Percentiles rank a stretch among this genome's conserved stretches.
phyloP scores from a whole-genome alignment of 164 flowering plant species.

The Sedum album region DNA sequence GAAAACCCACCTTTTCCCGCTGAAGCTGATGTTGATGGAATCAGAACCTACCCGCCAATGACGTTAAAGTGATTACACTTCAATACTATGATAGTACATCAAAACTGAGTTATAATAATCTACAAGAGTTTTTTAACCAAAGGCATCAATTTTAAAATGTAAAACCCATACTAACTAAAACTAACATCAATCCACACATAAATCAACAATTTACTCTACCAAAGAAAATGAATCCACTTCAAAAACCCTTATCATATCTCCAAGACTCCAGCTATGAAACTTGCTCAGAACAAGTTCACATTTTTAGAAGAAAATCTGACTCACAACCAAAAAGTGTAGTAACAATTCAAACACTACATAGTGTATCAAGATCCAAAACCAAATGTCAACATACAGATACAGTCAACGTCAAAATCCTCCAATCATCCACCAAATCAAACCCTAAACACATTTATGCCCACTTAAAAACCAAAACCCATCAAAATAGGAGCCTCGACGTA shows the following conservation, averaged over 20 bases:
- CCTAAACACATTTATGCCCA: background rate
- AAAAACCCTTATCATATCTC: background rate
- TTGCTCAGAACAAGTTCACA: background rate
- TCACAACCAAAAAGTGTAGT: background rate
- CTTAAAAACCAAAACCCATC: background rate
- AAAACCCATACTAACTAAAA: too few species aligned
- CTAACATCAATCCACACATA: background rate
- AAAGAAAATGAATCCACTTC: background rate
- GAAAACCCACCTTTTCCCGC: slow-evolving; percentile 24
- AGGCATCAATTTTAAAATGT: background rate
- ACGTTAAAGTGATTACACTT: background rate
- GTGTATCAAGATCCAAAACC: background rate
- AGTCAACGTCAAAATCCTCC: background rate
- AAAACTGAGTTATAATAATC: background rate
- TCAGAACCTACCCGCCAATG: slow-evolving; percentile 16
- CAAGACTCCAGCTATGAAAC: background rate
- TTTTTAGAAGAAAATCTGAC: background rate
- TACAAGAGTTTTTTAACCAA: background rate
- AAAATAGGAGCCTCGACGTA: slow-evolving; percentile 1
- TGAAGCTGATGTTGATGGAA: slow-evolving; percentile 28
- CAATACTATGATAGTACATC: background rate
- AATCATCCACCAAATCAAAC: background rate
- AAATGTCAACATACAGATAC: background rate
- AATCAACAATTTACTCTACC: background rate
- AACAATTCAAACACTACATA: background rate